Conservation (phyloP, 768 basidiomycete genomes). For the Lepiota subincarnata region DNA sequence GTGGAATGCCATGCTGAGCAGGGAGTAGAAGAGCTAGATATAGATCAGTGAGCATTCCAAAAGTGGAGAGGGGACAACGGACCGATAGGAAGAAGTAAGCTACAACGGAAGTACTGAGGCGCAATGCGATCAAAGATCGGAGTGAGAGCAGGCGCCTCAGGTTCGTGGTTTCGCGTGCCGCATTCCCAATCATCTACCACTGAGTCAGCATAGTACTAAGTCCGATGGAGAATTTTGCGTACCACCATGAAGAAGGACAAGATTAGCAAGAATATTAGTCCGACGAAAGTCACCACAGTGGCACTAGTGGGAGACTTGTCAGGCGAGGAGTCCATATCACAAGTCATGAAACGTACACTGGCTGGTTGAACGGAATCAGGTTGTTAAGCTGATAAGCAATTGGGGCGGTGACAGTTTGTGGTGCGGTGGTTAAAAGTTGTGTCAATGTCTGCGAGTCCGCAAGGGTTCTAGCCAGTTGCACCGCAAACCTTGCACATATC, state of each 20-base stretch:
- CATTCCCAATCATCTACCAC: slow-evolving; percentile 25
- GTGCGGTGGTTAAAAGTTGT: slow-evolving; percentile 40
- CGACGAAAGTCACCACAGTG: slow-evolving; percentile 48
- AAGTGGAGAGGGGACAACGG: slow-evolving; percentile 1
- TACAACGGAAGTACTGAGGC: slow-evolving; percentile 25
- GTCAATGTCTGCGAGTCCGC: slow-evolving; percentile 25
- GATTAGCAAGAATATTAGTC: slow-evolving; percentile 49
- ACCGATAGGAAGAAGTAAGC: slow-evolving; percentile 38
- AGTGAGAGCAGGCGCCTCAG: slow-evolving; percentile 23
- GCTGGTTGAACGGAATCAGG: slow-evolving; percentile 52
- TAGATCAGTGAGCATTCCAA: not conserved
- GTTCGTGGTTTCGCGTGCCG: slow-evolving; percentile 27
- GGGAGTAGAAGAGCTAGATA: slow-evolving; percentile 49
- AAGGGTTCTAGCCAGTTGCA: slow-evolving; percentile 24
- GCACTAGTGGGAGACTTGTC: slow-evolving; percentile 30
- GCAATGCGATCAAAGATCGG: slow-evolving; percentile 26
- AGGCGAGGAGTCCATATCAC: not conserved
- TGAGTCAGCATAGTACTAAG: not conserved
- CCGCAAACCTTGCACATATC: slow-evolving; percentile 31
- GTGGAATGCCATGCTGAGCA: slow-evolving; percentile 57
- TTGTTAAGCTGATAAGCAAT: slow-evolving; percentile 46
- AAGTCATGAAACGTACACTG: slow-evolving; percentile 39
- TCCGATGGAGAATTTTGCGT: slow-evolving; percentile 14
- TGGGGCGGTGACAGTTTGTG: slow-evolving; percentile 45
- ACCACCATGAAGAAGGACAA: slow-evolving; percentile 42